Evolutionary conservation across 768 basidiomycete species (phyloP).

Genomic region (Exidia glandulosa): DNA sequence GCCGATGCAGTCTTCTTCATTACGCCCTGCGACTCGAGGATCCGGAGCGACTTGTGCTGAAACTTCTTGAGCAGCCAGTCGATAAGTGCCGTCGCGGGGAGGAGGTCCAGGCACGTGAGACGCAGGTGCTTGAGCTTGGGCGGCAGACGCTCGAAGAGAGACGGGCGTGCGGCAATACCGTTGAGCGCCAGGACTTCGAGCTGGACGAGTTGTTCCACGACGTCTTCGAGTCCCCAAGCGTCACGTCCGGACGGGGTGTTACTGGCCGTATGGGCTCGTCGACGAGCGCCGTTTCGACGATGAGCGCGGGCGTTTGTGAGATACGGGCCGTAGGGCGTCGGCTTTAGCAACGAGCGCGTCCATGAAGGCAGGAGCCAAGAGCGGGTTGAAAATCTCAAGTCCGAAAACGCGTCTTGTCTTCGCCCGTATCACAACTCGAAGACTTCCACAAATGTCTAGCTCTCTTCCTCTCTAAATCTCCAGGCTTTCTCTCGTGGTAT

Average conservation of each 20-base stretch:
- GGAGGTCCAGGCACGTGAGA: background rate
- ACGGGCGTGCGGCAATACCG: background rate
- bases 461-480: too few species aligned
- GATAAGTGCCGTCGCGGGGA: background rate
- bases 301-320: conserved; percentile 27
- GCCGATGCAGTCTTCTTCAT: background rate
- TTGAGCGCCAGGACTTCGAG: background rate
- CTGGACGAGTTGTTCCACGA: background rate
- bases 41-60: background rate
- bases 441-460: too few species aligned
- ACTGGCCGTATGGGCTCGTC: too few species aligned
- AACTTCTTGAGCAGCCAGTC: background rate
- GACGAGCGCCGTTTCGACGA: conserved; percentile 23
- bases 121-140: background rate
- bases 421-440: too few species aligned
- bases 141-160: background rate
- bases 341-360: conserved; percentile 66
- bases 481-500: too few species aligned
- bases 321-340: conserved; percentile 39
- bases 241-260: too few species aligned
- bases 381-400: background rate
- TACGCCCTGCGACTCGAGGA: background rate
- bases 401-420: background rate
- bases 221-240: background rate
- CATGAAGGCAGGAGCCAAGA: conserved; percentile 28